Evolutionary conservation across 306 rosid species (phyloP), one percentile per base, ranked within the genome.

Genomic region (Lathyrus aphaca): DNA sequence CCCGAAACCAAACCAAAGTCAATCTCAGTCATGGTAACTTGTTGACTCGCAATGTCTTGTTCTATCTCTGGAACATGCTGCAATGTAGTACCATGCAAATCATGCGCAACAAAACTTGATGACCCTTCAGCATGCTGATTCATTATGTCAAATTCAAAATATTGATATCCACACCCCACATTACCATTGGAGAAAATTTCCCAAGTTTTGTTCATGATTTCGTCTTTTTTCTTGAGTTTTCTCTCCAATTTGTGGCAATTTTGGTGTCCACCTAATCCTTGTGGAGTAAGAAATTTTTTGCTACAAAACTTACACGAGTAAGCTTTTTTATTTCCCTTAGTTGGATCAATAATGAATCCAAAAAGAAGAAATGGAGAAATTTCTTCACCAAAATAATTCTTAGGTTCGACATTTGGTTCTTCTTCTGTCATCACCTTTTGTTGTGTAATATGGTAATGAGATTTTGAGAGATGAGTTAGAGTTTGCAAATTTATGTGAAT

Each of bases 211-310:
- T 27, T 57, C 5, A 56, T 6, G 11, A n/a, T 21, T 12, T 58
- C 6, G 0, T 17, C 13, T 1, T 4, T 25, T 8, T 27, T 3
- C 6, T 42, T 55, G 29, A 70, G 16, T 0, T 10, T 17, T 45
- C 37, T 32, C 48, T 71, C 76, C 15, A 4, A 4, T 59, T 16
- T 71, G 25, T 71, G 76, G 6, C 68, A 12, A 58, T 30, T 45
- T 58, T 71, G 76, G 44, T 71, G 76, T 3, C 76, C 76, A 10
- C 76, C 76, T 29, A 59, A 37, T 29, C 68, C 76, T 30, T 71
- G 76, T 44, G 76, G 37, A 29, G 15, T 40, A 5, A 2, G 1
- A 15, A 71, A 71, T 8, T 4, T 45, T 49, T n/a, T 32, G 7
- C 23, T 38, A 45, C 74, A 69, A 40, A 53, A 54, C 2, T 7